Base-by-base conservation (phyloP, 805 yeast genomes). In the Diddensiella caesifluorescens region DNA sequence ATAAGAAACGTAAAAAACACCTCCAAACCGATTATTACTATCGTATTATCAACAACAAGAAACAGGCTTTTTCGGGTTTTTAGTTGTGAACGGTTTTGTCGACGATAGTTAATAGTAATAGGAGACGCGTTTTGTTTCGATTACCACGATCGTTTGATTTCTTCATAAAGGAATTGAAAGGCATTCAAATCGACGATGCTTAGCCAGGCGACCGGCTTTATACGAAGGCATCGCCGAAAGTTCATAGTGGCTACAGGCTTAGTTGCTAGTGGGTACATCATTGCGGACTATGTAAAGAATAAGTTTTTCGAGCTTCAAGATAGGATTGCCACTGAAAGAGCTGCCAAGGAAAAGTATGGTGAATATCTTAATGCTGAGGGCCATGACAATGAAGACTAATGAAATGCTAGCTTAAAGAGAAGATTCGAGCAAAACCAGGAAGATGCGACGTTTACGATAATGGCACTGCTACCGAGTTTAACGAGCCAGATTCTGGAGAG, bases 401-500 rank as follows among this genome's bases (percentile, higher is more conserved):
- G n/a, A 12, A 23, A 21, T 18, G 12, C 5, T 26, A 41, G 45
- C 45, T 82, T 89, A 45, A 80, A 80, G 52, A 72, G 92, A 52
- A 68, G 97, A 44, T 90, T 88, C 55, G 79, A 83, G 38, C 96
- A 88, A 66, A 90, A 96, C 7, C 97, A 89, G 56, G 80, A 80
- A 52, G 97, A 90, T 62, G 85, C 95, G 35, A 71, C 83, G 39
- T 79, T 78, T 65, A 90, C 97, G 0, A 77, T 89, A 39, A 69
- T 84, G 57, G 89, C 94, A 3, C 70, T 90, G 47, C 68, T 85
- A 37, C 95, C 95, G 1, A 85, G 86, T 3, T 66, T 89, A 32
- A 71, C 80, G 4, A 72, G 72, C 22, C 86, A 84, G 12, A 72
- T 86, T 5, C 62, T 79, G 44, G 75, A 72, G 16, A 68, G 68